These are phyloP conservation scores for Globisporangium uncinulatum DNA, from an alignment of 352 stramenopile genomes.

Conservation along the genomic window DNA sequence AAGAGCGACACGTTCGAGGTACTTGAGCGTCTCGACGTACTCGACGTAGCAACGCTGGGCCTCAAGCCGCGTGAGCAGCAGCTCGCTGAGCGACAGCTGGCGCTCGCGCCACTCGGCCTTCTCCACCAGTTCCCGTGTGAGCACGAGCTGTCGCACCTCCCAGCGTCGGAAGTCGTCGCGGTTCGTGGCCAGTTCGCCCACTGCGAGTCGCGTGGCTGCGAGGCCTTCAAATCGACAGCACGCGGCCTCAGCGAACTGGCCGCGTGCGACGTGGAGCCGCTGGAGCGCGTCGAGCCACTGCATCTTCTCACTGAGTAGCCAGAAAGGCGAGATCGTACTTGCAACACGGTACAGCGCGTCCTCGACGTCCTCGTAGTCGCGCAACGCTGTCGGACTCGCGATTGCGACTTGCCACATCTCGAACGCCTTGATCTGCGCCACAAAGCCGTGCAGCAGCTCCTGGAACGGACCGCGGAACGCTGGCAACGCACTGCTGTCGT, in stretches of 20 bases:
- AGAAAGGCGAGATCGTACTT: conserved; percentile 46
- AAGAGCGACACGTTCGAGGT: conserved; percentile 27
- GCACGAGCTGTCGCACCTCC: conserved; percentile 32
- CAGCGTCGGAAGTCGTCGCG: conserved; percentile 15
- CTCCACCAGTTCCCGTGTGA: conserved; percentile 32
- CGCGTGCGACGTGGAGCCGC: conserved; percentile 35
- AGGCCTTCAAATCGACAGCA: conserved; percentile 50
- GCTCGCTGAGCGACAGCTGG: conserved; percentile 51
- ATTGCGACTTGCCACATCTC: conserved; percentile 45
- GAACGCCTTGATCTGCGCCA: conserved; percentile 49
- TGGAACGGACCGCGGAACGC: conserved; percentile 45
- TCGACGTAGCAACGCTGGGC: conserved; percentile 27
- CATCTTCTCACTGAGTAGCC: conserved; percentile 52
- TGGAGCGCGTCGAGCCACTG: conserved; percentile 56
- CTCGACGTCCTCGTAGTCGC: conserved; percentile 60
- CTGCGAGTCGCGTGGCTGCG: conserved; percentile 20
- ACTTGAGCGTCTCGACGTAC: conserved; percentile 45
- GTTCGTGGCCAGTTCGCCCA: conserved; percentile 1
- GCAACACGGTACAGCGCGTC: conserved; percentile 45
- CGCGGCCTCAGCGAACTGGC: conserved; percentile 48
- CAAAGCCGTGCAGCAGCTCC: conserved; percentile 42
- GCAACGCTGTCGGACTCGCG: conserved; percentile 12
- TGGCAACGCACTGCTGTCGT: conserved; percentile 1
- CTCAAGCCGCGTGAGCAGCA: conserved; percentile 33
- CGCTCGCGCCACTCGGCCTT: conserved; percentile 44